Base-by-base conservation (phyloP, 306 rosid species). In the Acacia confusa region DNA sequence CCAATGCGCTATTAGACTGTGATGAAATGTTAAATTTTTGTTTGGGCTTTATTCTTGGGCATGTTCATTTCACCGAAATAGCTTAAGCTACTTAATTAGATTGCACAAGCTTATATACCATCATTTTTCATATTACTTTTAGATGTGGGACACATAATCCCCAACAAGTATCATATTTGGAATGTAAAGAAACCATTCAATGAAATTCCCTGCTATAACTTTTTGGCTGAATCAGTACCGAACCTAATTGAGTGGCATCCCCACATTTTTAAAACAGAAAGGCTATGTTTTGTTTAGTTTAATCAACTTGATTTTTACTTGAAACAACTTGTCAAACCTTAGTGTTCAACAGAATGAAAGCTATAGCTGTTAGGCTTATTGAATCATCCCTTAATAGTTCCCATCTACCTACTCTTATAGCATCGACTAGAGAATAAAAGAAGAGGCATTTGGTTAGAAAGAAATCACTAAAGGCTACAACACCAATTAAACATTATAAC, bases 401-500 rank as follows among this genome's bases (percentile, higher is more conserved):
- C 65, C 32, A 71, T 20, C 36, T 71, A 36, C 76, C 61, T 70
- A 55, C 52, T 71, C 55, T 43, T 69, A 36, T 25, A 79, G 63
- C 63, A 75, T 30, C 55, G 17, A 15, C 60, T 57, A 66, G 15
- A 61, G 47, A 43, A 43, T 43, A 9, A 36, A 68, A 32, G 9
- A 78, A 79, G 65, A 71, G 72, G 67, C 74, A 79, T 77, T 73
- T 41, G 65, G 34, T 58, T 11, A 70, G 12, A 70, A 45, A 74
- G 77, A 44, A 63, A 69, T 60, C 52, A 74, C 77, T 86, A 75
- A 75, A 81, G 77, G 78, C 64, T 84, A 70, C 79, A 63, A 75
- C 77, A 47, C 80, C 83, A 84, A 74, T 68, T 58, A 84, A 67
- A 63, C 72, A 84, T 82, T 79, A 50, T n/a, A 22, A 57, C 24